phyloP scores from a whole-genome alignment of 2,329 filamentous ascomycete genomes.

The Graphilbum ipis-grandicollis region DNA sequence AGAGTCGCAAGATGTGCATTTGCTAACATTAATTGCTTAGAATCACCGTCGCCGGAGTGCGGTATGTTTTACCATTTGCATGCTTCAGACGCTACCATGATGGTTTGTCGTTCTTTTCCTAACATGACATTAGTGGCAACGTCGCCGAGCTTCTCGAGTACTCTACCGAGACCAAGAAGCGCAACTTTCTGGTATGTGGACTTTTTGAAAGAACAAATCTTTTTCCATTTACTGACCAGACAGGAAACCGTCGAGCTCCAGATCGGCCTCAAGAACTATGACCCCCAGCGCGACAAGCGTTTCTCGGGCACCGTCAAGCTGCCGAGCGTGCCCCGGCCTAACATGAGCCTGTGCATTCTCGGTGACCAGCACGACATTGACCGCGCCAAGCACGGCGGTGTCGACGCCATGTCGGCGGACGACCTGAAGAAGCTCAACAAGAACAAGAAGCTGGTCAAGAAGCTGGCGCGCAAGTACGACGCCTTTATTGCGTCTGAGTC shows the following conservation, averaged over 20 bases:
- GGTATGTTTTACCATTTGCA: constrained; percentile 6
- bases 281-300: constrained; percentile 99
- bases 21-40: constrained; percentile 25
- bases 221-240: too few relatives aligned
- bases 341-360: constrained; percentile 28
- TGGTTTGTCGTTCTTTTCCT: not conserved
- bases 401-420: constrained; percentile 95
- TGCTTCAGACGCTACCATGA: not conserved
- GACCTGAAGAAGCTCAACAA: constrained; percentile 99
- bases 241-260: constrained; percentile 18
- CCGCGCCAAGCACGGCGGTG: constrained; percentile 96
- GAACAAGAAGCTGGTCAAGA: constrained; percentile 99
- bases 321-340: constrained; percentile 71
- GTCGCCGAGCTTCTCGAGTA: constrained; percentile 89
- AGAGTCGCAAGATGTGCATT: not conserved
- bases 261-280: constrained; percentile 96
- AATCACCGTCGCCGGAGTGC: constrained; percentile 19
- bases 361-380: constrained; percentile 92
- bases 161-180: constrained; percentile 83
- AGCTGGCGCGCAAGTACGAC: constrained; percentile 99
- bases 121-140: constrained; percentile 42
- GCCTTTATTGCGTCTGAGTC: constrained; percentile 94
- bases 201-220: too few relatives aligned
- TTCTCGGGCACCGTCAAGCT: constrained; percentile 99
- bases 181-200: constrained; percentile 65